A percentile compares a stretch with the other conserved stretches of the same genome.
These are phyloP conservation scores for Geranomyces michiganensis DNA, from an alignment of 192 early-diverging fungal species.

Conservation along the genomic window DNA sequence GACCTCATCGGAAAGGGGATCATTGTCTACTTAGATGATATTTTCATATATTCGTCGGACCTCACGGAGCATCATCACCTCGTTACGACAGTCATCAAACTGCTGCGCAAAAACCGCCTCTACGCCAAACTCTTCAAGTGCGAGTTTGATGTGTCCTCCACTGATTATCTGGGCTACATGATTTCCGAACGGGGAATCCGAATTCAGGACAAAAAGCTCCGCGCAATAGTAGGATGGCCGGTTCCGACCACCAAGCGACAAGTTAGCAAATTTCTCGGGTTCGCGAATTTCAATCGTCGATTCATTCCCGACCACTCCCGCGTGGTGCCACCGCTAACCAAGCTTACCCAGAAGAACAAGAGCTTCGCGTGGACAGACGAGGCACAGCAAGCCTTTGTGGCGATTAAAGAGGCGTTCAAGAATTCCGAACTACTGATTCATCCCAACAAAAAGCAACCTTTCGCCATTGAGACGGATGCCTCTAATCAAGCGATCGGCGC, in stretches of 20 bases:
- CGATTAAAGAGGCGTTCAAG: not conserved
- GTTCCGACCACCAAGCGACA: not conserved
- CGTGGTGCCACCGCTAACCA: not conserved
- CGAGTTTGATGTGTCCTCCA: not conserved
- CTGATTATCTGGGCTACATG: too few relatives aligned
- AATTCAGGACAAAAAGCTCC: not conserved
- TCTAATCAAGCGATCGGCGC: too few relatives aligned
- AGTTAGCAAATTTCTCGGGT: not conserved
- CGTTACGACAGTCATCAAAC: slow-evolving; percentile 28
- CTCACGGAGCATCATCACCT: slow-evolving; percentile 19
- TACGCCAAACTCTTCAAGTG: slow-evolving; percentile 4
- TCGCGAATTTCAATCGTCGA: not conserved
- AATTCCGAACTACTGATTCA: too few relatives aligned
- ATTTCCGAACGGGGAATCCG: not conserved
- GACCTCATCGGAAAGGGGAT: slow-evolving; percentile 32
- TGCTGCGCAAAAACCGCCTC: slow-evolving; percentile 21
- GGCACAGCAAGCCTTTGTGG: not conserved
- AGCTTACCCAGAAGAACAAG: not conserved
- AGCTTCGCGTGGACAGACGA: not conserved
- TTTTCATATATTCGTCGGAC: slow-evolving; percentile 46
- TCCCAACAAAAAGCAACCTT: too few relatives aligned
- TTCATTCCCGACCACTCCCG: not conserved
- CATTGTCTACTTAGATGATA: slow-evolving; percentile 48
- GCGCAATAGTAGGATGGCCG: not conserved
- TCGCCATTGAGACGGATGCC: too few relatives aligned